These are phyloP conservation scores for Dianthus caryophyllus DNA, from an alignment of 148 eudicot species.

Conservation along the genomic window DNA sequence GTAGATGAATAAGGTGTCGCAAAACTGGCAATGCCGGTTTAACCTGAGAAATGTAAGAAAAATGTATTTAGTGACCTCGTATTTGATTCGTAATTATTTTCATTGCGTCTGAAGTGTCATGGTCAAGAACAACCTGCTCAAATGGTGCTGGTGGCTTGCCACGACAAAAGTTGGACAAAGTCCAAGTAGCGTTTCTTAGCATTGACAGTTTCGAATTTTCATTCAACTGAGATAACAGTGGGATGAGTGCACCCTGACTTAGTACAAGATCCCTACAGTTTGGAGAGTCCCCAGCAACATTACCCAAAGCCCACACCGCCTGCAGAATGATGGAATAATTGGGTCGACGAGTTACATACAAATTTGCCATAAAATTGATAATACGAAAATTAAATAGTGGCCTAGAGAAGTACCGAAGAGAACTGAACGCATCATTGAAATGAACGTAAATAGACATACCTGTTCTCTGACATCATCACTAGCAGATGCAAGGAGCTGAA, in stretches of 20 bases:
- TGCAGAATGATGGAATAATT: constrained; percentile 22
- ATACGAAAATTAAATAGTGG: background rate
- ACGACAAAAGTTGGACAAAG: constrained; percentile 83
- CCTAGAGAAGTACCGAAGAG: background rate
- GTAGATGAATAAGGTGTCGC: constrained; percentile 59
- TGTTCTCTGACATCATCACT: constrained; percentile 96
- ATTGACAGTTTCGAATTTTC: constrained; percentile 80
- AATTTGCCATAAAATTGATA: constrained; percentile 3
- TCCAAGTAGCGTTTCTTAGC: constrained; percentile 98
- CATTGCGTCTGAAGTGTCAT: background rate
- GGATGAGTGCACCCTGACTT: constrained; percentile 72
- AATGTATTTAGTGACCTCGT: background rate
- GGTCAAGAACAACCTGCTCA: constrained; percentile 53
- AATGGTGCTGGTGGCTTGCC: constrained; percentile 92
- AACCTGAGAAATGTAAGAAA: constrained; percentile 41
- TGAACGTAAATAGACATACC: constrained; percentile 31
- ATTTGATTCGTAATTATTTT: background rate
- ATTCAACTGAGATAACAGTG: constrained; percentile 81
- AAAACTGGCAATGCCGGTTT: constrained; percentile 82
- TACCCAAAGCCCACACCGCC: constrained; percentile 98
- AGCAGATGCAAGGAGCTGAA: constrained; percentile 71
- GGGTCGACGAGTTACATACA: background rate
- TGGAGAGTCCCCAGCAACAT: constrained; percentile 96
- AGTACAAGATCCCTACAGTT: constrained; percentile 85
- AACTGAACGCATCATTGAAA: background rate